Evolutionary conservation across 768 basidiomycete species (phyloP).

Genomic region (Pleurotus eryngii): DNA sequence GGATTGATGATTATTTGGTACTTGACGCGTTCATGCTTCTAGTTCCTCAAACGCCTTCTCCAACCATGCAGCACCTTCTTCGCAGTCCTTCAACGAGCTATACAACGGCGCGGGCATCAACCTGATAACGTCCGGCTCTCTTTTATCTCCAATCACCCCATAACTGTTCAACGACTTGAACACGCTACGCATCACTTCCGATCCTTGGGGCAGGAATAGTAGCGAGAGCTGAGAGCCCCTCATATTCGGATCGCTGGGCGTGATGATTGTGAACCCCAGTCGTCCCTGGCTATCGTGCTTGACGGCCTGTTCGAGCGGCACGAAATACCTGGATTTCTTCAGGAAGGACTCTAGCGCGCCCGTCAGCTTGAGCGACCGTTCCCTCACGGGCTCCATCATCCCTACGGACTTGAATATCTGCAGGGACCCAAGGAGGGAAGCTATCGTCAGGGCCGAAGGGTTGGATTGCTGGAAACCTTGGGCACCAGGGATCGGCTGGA

Average conservation of each 20-base stretch:
- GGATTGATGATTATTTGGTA: background rate
- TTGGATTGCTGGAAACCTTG: conserved; percentile 97
- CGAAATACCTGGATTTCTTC: conserved; percentile 58
- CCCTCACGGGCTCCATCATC: conserved; percentile 65
- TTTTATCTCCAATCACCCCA: conserved; percentile 91
- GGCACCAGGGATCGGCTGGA: conserved; percentile 84
- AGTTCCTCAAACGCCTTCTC: conserved; percentile 51
- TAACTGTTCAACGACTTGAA: conserved; percentile 53
- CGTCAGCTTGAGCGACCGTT: conserved; percentile 71
- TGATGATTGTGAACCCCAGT: conserved; percentile 86
- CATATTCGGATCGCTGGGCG: conserved; percentile 61
- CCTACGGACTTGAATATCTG: conserved; percentile 77
- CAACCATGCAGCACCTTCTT: conserved; percentile 61
- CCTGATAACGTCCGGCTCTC: conserved; percentile 89
- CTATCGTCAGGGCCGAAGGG: conserved; percentile 77
- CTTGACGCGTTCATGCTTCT: no score
- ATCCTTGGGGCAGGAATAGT: conserved; percentile 62
- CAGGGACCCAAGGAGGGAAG: conserved; percentile 80
- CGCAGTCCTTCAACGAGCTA: conserved; percentile 76
- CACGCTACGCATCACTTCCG: conserved; percentile 68
- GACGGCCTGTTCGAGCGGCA: conserved; percentile 36
- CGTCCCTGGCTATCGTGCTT: conserved; percentile 22
- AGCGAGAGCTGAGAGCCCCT: conserved; percentile 90
- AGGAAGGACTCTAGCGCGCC: conserved; percentile 65
- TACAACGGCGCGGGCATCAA: conserved; percentile 86